phyloP scores from a whole-genome alignment of 768 basidiomycete species.

The Lactarius tabidus region DNA sequence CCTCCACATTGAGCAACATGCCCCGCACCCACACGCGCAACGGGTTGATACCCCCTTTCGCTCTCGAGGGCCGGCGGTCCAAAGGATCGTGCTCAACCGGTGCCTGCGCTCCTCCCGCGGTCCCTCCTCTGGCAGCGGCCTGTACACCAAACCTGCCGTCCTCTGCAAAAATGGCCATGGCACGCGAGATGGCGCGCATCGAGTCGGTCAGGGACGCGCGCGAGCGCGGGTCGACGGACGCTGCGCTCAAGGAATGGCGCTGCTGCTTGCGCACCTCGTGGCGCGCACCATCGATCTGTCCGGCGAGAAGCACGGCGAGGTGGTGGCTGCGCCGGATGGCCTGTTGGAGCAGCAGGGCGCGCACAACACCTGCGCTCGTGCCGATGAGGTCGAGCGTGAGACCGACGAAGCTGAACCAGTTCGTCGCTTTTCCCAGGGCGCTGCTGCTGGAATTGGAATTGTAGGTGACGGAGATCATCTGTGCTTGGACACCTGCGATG shows the following conservation, averaged over 20 bases:
- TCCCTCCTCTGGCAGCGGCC: not conserved
- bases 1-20: constrained; percentile 1
- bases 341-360: constrained; percentile 16
- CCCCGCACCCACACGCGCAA: not conserved
- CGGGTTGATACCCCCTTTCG: not conserved
- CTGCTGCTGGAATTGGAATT: not conserved
- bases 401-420: constrained; percentile 24
- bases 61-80: not conserved
- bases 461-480: constrained; percentile 6
- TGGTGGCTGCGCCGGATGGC: constrained; percentile 14
- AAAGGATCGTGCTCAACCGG: not conserved
- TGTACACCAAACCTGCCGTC: constrained; percentile 11
- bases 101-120: not conserved
- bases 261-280: constrained; percentile 10
- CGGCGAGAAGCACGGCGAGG: constrained; percentile 2
- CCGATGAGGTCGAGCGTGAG: constrained; percentile 26
- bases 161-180: constrained; percentile 10
- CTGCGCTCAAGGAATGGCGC: not conserved
- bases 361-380: constrained; percentile 18
- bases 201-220: not conserved
- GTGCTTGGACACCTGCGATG: constrained; percentile 26
- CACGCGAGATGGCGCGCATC: constrained; percentile 6
- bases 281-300: constrained; percentile 19
- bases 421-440: constrained; percentile 6
- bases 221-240: not conserved